These are phyloP conservation scores for Kazachstania psychrophila DNA, from an alignment of 805 yeast genomes.

Conservation along the genomic window DNA sequence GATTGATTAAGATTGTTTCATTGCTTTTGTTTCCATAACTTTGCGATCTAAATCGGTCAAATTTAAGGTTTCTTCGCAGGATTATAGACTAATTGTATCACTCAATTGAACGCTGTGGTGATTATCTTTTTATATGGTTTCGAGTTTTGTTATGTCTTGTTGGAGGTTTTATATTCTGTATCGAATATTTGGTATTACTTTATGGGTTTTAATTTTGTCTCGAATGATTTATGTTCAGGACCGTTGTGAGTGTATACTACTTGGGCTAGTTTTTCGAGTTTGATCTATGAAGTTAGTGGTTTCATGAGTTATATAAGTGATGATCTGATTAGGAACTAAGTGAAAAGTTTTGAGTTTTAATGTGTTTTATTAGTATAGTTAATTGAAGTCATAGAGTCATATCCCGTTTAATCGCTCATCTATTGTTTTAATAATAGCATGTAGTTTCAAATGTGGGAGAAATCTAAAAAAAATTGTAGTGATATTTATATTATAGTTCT, in stretches of 20 bases:
- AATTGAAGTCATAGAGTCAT: conserved; percentile 24
- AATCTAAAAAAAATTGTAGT: too few relatives aligned
- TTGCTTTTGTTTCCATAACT: conserved; percentile 27
- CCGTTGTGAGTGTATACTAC: too few relatives aligned
- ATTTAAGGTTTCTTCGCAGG: conserved; percentile 16
- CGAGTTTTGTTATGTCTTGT: neutral
- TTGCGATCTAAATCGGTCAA: conserved; percentile 10
- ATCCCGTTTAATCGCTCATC: conserved; percentile 36
- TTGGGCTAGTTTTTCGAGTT: too few relatives aligned
- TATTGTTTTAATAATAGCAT: conserved; percentile 30
- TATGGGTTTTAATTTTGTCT: too few relatives aligned
- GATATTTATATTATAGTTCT: neutral
- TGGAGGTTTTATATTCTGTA: neutral
- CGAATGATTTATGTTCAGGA: too few relatives aligned
- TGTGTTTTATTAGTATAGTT: conserved; percentile 2
- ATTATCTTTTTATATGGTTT: neutral
- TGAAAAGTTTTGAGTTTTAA: conserved; percentile 1
- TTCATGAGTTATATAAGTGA: too few relatives aligned
- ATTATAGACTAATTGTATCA: conserved; percentile 1
- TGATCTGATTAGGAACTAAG: too few relatives aligned
- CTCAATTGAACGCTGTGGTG: neutral
- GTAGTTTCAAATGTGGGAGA: conserved; percentile 35
- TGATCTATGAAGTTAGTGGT: too few relatives aligned
- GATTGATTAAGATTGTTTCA: conserved; percentile 13
- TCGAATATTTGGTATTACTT: too few relatives aligned